These are phyloP conservation scores for Amanita molliuscula DNA, from an alignment of 768 basidiomycete species.

Conservation along the genomic window DNA sequence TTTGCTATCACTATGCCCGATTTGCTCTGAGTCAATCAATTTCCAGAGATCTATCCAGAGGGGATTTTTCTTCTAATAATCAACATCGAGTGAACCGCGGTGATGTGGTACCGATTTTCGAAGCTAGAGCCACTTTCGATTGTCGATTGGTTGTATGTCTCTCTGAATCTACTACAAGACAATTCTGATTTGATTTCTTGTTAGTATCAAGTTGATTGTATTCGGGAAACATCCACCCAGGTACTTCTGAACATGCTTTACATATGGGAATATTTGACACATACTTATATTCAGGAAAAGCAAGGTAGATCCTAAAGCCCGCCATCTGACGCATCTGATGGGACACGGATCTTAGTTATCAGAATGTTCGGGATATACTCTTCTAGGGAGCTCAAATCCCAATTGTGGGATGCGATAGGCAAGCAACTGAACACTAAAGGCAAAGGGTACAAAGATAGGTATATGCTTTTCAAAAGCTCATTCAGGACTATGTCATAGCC, in stretches of 20 bases:
- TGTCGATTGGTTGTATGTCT: slow-evolving; percentile 36
- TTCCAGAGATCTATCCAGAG: slow-evolving; percentile 54
- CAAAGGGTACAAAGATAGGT: slow-evolving; percentile 46
- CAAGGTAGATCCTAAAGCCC: slow-evolving; percentile 14
- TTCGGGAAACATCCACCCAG: slow-evolving; percentile 24
- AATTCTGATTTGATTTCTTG: slow-evolving; percentile 1
- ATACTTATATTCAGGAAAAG: slow-evolving; percentile 12
- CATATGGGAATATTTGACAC: not conserved
- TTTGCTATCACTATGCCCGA: not conserved
- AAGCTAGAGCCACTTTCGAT: slow-evolving; percentile 56
- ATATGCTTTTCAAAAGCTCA: not conserved
- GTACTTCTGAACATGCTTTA: slow-evolving; percentile 9
- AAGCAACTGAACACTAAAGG: slow-evolving; percentile 28
- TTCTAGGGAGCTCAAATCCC: slow-evolving; percentile 26
- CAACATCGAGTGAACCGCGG: slow-evolving; percentile 47
- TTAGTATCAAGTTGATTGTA: slow-evolving; percentile 41
- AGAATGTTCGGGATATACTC: slow-evolving; percentile 29
- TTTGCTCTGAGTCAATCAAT: not conserved
- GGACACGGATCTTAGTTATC: slow-evolving; percentile 15
- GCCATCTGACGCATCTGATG: not conserved
- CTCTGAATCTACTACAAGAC: not conserved
- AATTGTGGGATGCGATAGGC: slow-evolving; percentile 28
- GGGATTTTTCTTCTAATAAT: slow-evolving; percentile 60
- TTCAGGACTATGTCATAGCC: not conserved
- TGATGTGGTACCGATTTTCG: slow-evolving; percentile 47